Evolutionary conservation across 495 filamentous ascomycete genomes (phyloP), one percentile per base, ranked within the genome.

Genomic region (Collariella sp.): DNA sequence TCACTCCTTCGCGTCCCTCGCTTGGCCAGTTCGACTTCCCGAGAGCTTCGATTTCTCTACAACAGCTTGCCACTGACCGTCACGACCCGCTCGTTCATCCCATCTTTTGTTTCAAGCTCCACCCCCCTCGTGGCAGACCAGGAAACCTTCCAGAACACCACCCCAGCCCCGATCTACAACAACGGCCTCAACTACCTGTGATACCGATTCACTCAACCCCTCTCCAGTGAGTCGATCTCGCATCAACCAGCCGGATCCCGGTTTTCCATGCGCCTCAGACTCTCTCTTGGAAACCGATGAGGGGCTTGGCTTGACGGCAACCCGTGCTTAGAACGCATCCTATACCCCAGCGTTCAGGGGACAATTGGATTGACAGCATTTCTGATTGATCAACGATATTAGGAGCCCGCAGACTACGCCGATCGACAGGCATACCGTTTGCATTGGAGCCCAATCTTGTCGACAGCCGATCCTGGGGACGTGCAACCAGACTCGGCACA

Each of bases 281-380:
- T 31, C 26, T 23, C 46, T 26, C 0, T 4, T 19, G 12, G 22
- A 42, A 39, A 4, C 16, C 26, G 40, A 20, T 42, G 34, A 50
- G 23, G 48, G 35, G 19, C 40, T 59, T 56, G 42, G 55, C 55
- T 49, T 35, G 16, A 26, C 43, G 26, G 48, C 34, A 4, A 23
- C 31, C 26, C n/a, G 34, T 49, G 35, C 47, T 56, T 61, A 59
- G 39, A 13, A 46, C 36, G 13, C 46, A 58, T 61, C 52, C 58
- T 64, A 64, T 63, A 58, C 46, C 50, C 46, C 22, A 38, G 34
- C 15, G 34, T n/a, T 33, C 38, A 4, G 5, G 9, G 16, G 20
- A 38, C 19, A 39, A n/a, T 38, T 40, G 5, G 39, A 31, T 47
- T 45, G 7, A 19, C 16, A 35, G 29, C 33, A 47, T 34, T 48